Base-by-base conservation (phyloP, 2,329 filamentous ascomycete species). In the Ambrosiella beaveri region DNA sequence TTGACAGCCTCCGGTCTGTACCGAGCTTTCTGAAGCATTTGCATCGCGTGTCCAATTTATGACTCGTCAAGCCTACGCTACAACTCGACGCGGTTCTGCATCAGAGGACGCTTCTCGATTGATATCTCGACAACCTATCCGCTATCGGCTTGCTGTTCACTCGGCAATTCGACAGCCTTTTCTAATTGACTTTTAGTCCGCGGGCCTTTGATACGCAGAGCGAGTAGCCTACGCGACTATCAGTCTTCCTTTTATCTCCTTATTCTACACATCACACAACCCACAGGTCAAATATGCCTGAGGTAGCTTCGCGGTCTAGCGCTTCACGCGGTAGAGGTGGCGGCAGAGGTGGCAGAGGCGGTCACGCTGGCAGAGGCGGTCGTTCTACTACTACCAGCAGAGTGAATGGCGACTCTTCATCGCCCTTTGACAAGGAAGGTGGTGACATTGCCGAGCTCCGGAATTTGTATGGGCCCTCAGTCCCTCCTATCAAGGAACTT, bases 381-480 rank as follows among this genome's bases (percentile, higher is more conserved):
- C 85, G 85, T 67, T 77, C 79, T 68, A 76, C 79, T 68, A 76
- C 67, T 36, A 45, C 53, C 19, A 66, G 64, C 66, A 74, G 80
- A 73, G 76, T 81, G 70, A 94, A 94, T 71, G 84, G 86, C 72
- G 82, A 84, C 67, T 74, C 78, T 66, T 75, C 74, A 64, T 70
- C 75, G 67, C 71, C 80, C 63, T 74, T 79, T 64, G 79, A 85
- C 77, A 41, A 60, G 27, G 90, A 97, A 67, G 85, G 95, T 70
- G 86, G 88, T 70, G 90, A 96, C 71, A 79, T 97, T 64, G 87
- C 85, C 68, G 82, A 94, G 73, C 82, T 97, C 69, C 94, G 94
- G 80, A 89, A 88, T 76, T 83, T 87, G 70, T 93, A 95, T 69
- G 80, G 85, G 66, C 75, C 75, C 67, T 87, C 91, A 74, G 80